A percentile compares a stretch with the other conserved stretches of the same genome.
phyloP scores from a whole-genome alignment of 148 eudicot genomes.

The Vaccinium corymbosum region DNA sequence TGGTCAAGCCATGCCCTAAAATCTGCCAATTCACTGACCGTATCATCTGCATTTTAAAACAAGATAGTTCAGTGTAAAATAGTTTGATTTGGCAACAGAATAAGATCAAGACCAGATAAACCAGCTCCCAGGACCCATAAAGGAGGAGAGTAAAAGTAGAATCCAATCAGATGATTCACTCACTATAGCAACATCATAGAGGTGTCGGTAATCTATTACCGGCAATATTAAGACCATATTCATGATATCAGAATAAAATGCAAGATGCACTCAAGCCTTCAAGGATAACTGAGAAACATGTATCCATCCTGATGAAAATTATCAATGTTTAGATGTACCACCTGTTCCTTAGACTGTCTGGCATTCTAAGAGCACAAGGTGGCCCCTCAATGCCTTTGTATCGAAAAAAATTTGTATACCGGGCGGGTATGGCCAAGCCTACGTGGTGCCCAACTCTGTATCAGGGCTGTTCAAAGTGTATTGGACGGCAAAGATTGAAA shows the following conservation, averaged over 20 bases:
- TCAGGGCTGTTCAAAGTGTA: no score
- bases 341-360: background rate
- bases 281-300: background rate
- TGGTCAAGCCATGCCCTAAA: slow-evolving; percentile 54
- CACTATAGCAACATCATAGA: background rate
- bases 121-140: background rate
- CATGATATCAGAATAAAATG: background rate
- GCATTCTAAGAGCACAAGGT: background rate
- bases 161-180: no score
- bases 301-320: background rate
- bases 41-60: slow-evolving; percentile 41
- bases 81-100: background rate
- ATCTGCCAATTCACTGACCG: slow-evolving; percentile 48
- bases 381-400: background rate
- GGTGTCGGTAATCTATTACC: background rate
- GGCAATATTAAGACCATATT: background rate
- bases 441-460: no score
- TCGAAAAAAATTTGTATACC: background rate
- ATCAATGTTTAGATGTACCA: background rate
- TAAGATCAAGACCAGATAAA: background rate
- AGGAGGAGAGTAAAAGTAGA: no score
- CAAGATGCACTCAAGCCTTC: background rate
- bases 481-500: no score
- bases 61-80: background rate
- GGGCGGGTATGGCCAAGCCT: no score